Conservation (phyloP, 352 stramenopile species). For the Pelagophyceae sp. region DNA sequence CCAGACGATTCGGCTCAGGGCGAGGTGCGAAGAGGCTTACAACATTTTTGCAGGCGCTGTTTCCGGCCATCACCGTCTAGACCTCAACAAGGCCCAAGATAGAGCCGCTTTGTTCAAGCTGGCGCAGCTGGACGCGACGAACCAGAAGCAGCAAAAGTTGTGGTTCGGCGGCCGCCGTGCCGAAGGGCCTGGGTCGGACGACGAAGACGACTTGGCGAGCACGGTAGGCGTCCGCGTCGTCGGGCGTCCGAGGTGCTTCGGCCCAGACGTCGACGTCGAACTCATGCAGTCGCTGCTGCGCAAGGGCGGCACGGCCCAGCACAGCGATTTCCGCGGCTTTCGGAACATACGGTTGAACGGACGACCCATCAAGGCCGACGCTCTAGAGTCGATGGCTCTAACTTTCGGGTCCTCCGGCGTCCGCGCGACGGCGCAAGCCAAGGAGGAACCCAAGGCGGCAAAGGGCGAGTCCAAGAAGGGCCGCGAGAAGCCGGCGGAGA, state of each 20-base stretch:
- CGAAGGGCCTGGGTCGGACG: too few species aligned
- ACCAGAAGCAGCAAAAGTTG: not conserved
- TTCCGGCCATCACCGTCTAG: conserved; percentile 51
- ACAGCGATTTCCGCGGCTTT: conserved; percentile 2
- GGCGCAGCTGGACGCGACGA: conserved; percentile 42
- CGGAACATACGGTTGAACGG: not conserved
- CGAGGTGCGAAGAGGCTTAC: not conserved
- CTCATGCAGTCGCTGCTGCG: not conserved
- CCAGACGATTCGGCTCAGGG: not conserved
- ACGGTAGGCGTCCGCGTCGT: too few species aligned
- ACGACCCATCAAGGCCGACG: not conserved
- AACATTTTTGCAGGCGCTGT: conserved; percentile 31
- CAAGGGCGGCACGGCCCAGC: not conserved
- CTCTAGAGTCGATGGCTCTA: not conserved
- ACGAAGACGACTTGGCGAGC: not conserved
- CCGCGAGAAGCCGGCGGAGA: not conserved
- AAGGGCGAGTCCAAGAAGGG: not conserved
- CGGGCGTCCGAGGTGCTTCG: not conserved
- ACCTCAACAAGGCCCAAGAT: conserved; percentile 50
- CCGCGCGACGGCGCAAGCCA: too few species aligned
- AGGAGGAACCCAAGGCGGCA: not conserved
- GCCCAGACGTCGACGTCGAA: not conserved
- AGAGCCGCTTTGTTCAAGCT: conserved; percentile 52
- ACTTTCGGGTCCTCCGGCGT: not conserved
- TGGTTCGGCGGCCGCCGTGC: too few species aligned